These are phyloP conservation scores for Letharia lupina DNA, from an alignment of 495 filamentous ascomycete genomes.

Conservation along the genomic window DNA sequence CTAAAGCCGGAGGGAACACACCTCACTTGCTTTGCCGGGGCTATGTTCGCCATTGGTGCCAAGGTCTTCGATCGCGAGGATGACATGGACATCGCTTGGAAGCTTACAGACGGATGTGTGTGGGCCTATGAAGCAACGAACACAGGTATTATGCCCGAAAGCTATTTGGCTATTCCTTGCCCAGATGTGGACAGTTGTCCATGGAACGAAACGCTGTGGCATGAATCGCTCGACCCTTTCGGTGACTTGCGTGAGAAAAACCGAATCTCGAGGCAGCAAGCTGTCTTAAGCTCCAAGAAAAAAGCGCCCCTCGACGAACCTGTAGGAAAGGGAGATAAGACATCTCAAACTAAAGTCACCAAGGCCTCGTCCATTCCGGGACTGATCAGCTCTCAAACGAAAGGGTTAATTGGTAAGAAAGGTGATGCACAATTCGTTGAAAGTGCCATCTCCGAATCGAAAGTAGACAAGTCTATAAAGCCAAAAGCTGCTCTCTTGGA, in stretches of 20 bases:
- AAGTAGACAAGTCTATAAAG: neutral
- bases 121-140: conserved; percentile 81
- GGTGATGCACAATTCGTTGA: neutral
- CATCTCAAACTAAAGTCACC: neutral
- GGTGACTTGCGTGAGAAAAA: conserved; percentile 31
- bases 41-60: conserved; percentile 86
- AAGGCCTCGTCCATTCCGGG: neutral
- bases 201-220: conserved; percentile 67
- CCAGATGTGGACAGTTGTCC: conserved; percentile 54
- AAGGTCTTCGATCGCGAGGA: conserved; percentile 72
- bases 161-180: conserved; percentile 58
- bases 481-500: neutral
- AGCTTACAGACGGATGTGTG: conserved; percentile 85
- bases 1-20: conserved; percentile 54
- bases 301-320: conserved; percentile 27
- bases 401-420: neutral
- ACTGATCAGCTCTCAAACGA: neutral
- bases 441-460: neutral
- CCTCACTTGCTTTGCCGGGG: conserved; percentile 83
- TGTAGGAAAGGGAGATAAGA: neutral
- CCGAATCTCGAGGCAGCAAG: conserved; percentile 26
- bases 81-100: conserved; percentile 73
- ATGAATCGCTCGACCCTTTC: conserved; percentile 47
- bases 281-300: conserved; percentile 26
- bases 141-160: conserved; percentile 88